A percentile compares a stretch with the other conserved stretches of the same genome.
Evolutionary conservation across 2,329 filamentous ascomycete species (phyloP).

Genomic region (Fusarium agapanthi): DNA sequence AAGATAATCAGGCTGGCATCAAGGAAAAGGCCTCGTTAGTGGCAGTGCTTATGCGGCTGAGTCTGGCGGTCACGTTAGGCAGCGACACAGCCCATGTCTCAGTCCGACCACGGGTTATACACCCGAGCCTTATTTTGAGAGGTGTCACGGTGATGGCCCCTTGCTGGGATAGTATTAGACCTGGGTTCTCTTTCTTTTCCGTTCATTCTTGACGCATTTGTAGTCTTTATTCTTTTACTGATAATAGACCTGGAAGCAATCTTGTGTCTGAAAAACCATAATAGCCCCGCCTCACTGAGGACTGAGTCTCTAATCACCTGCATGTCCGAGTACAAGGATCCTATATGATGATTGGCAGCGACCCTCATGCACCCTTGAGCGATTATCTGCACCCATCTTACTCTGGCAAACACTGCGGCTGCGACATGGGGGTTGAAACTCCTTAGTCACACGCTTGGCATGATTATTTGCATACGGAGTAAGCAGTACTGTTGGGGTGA

Average conservation of each 20-base stretch:
- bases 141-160: fast-evolving
- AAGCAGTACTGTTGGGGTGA: neutral
- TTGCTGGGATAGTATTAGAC: no score
- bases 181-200: neutral
- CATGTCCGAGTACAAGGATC: neutral
- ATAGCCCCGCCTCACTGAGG: neutral
- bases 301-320: neutral
- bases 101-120: fast-evolving
- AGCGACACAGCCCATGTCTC: neutral
- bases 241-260: neutral
- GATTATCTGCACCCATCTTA: no score
- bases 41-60: neutral
- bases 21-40: fast-evolving
- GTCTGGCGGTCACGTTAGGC: neutral
- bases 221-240: no score
- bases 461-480: neutral
- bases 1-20: fast-evolving
- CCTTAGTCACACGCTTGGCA: neutral
- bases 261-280: fast-evolving
- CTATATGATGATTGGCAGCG: neutral
- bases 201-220: no score
- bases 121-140: neutral
- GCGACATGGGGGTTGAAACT: neutral
- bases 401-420: neutral
- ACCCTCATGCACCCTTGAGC: neutral